Base-by-base conservation (phyloP, 345 rosid genomes). In the Mallotus nudiflorus region DNA sequence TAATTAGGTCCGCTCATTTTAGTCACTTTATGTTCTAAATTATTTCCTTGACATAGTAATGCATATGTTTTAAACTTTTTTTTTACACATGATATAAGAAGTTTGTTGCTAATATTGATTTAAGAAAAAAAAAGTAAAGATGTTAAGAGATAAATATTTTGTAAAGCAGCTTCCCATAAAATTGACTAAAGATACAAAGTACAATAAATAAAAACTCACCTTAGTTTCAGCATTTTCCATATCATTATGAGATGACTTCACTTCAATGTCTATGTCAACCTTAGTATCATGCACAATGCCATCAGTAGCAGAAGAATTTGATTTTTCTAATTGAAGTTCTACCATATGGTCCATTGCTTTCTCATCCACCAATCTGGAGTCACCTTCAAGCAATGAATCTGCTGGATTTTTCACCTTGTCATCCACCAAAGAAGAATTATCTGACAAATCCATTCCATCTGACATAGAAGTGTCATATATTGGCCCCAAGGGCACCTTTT, bases 251-350 rank as follows among this genome's bases (percentile, higher is more conserved):
- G 72, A 62, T 20, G 27, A 67, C 48, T 67, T 68, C 42, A 71
- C 42, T 66, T 56, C 73, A 50, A 71, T 69, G 48, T 75, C 79
- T 56, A 25, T 61, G 28, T 62, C 54, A 19, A 62, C 65, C 25
- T 60, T 62, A 62, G 66, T 45, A 59, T 68, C 82, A 57, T 9
- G n/a, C 20, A 31, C 9, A 25, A 45, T 35, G 42, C 58, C 73
- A 61, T 49, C 78, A 1, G 42, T n/a, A 27, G 52, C 50, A 68
- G 62, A 66, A 48, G 57, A 51, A 69, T 73, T 33, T 45, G 82
- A 79, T 50, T 46, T 80, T 67, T 63, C 81, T 60, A 59, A n/a
- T 9, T 33, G 56, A 27, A 77, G 65, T 69, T 74, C 83, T n/a
- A 24, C 52, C 48, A 24, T 13, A 40, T 58, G 59, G 52, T 57